phyloP scores from a whole-genome alignment of 192 early-diverging fungal species.

The Umbelopsis sp. region DNA sequence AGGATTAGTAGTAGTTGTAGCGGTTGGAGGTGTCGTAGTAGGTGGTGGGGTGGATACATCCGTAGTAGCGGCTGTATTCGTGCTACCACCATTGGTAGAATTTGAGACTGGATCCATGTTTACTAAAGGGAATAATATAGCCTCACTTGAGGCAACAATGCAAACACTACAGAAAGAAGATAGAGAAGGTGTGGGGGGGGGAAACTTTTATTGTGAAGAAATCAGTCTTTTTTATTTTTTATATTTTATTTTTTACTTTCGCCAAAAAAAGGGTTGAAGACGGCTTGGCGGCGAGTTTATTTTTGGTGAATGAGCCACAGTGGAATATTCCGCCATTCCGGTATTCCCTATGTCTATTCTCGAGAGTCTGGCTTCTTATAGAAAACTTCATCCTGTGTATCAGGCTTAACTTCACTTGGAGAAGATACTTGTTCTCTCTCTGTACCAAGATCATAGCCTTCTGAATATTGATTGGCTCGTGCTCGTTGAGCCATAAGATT shows the following conservation, averaged over 20 bases:
- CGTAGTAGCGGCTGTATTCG: neutral
- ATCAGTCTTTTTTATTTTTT: neutral
- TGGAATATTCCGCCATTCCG: neutral
- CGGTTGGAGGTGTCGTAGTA: neutral
- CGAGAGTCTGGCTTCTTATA: neutral
- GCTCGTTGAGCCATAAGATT: neutral
- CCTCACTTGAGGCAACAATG: neutral
- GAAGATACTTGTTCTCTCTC: neutral
- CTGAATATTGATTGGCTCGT: neutral
- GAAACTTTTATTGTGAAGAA: neutral
- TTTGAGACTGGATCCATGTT: neutral
- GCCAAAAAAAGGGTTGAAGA: neutral
- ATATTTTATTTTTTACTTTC: neutral
- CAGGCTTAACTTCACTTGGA: neutral
- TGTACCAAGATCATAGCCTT: neutral
- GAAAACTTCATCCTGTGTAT: neutral
- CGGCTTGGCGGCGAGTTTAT: neutral
- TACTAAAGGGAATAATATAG: neutral
- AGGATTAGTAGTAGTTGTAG: neutral
- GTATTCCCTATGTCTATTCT: neutral
- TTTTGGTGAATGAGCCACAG: neutral
- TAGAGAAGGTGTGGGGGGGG: too few relatives aligned
- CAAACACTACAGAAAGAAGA: neutral
- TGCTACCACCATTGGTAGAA: neutral
- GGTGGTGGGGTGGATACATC: neutral